Base-by-base conservation (phyloP, 805 yeast genomes). In the Candida easanensis region DNA sequence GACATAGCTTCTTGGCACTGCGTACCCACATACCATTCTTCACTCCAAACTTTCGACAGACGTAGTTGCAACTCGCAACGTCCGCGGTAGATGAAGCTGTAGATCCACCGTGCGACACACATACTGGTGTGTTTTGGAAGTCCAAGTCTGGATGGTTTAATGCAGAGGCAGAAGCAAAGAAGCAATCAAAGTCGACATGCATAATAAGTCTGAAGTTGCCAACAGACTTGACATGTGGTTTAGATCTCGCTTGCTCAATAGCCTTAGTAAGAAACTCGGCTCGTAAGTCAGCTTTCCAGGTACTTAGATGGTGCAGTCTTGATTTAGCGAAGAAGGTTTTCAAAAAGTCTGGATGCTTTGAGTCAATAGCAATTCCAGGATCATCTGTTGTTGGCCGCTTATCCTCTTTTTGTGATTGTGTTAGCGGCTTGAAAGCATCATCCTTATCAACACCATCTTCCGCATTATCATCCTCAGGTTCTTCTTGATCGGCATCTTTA, bases 171-270 rank as follows among this genome's bases (percentile, higher is more conserved):
- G 95, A 75, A 2, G 90, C 97, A 64, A 91, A 91, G 56, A 93
- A 91, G 51, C 96, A 88, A 61, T 91, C 99, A 62, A 89, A 91
- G 61, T 91, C 99, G 26, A 91, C 73, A 61, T 91, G 97, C 42
- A 90, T 59, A 9, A 90, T 76, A 1, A 74, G 58, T 26, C 54
- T 56, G 4, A 22, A 13, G 21, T 25, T 19, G 16, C 33, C 28
- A 31, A 42, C 22, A 26, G 38, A 19, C 20, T 11, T 18, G n/a
- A 33, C 31, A 26, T 41, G 36, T 35, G 57, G 30, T 39, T 40
- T 39, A 23, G 44, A n/a, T 17, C 21, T 27, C 42, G 47, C 14
- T 38, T 52, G 51, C 4, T 54, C 56, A 1, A 77, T 52, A 13
- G 84, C 78, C 37, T 63, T 63, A 4, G 69, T 60, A 31, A 84